Conservation (phyloP, 805 yeast genomes). For the Nakazawaea laoshanensis region DNA sequence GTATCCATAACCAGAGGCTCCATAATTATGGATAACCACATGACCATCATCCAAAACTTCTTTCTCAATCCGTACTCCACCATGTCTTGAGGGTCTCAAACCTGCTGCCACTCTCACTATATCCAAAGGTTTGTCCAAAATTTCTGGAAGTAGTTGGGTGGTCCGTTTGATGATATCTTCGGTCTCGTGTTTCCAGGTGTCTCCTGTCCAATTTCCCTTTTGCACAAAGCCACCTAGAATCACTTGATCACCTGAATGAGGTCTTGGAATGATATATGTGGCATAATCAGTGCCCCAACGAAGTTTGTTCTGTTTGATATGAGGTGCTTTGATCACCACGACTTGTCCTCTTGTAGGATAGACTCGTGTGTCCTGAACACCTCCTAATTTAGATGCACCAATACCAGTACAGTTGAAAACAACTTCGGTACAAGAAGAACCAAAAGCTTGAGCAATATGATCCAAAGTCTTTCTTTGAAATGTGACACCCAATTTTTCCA, state of each 20-base stretch:
- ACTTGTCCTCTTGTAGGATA: slow-evolving; percentile 81
- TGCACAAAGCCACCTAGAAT: slow-evolving; percentile 73
- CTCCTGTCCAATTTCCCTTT: slow-evolving; percentile 52
- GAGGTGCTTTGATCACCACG: slow-evolving; percentile 64
- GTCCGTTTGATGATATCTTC: slow-evolving; percentile 56
- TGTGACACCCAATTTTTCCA: slow-evolving; percentile 40
- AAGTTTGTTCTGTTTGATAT: slow-evolving; percentile 47
- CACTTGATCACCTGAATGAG: slow-evolving; percentile 55
- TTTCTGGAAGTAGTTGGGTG: slow-evolving; percentile 39
- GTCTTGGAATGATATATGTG: slow-evolving; percentile 69
- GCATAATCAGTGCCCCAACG: slow-evolving; percentile 55
- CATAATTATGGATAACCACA: slow-evolving; percentile 59
- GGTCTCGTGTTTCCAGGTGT: slow-evolving; percentile 48
- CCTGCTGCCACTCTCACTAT: slow-evolving; percentile 65
- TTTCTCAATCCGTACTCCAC: slow-evolving; percentile 65
- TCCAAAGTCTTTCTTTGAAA: slow-evolving; percentile 37
- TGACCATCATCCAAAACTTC: slow-evolving; percentile 34
- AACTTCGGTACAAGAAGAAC: slow-evolving; percentile 21
- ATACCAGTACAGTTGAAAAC: slow-evolving; percentile 77
- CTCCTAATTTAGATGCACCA: slow-evolving; percentile 56
- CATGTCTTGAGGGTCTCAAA: slow-evolving; percentile 66
- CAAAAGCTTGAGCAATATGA: slow-evolving; percentile 51
- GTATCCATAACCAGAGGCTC: slow-evolving; percentile 60
- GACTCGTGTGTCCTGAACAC: slow-evolving; percentile 51
- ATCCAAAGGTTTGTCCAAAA: slow-evolving; percentile 35